Base-by-base conservation (phyloP, 1,284 basidiomycete genomes). In the Bjerkandera adusta region DNA sequence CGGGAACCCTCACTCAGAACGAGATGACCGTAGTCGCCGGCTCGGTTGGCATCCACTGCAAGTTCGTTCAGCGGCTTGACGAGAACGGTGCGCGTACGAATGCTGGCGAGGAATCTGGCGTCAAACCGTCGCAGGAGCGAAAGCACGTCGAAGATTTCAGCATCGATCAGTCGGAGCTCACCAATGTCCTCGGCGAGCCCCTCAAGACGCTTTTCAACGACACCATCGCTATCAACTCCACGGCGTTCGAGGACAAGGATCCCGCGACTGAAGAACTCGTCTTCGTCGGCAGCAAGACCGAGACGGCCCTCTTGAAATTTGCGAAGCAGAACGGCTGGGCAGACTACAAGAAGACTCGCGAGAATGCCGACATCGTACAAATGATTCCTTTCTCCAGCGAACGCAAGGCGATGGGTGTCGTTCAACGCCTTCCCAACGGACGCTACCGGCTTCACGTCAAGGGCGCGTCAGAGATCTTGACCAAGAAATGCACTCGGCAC, bases 241-340 rank as follows among this genome's bases (percentile, higher is more conserved):
- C 96, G 6, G 96, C 95, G 11, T 99, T 98, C 67, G 89, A 96
- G 68, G 92, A 94, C 57, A 69, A 63, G 33, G 81, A 92, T 63
- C 69, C 79, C 20, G 81, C 82, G 36, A 79, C 77, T 5, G 81
- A 79, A n/a, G 71, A 82, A 53, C 57, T 68, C 29, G 71, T 79
- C 18, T 97, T 98, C 61, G 78, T 97, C 42, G 96, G 97, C 5
- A 92, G 83, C 73, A 98, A 99, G 79, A 98, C 96, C 5, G 96
- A 99, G 73, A 93, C 89, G 0, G 96, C 96, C 1, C 76, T 99
- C 20, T 74, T 99, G 18, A 80, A 84, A 55, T 92, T 98, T 58
- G 90, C 91, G n/a, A 86, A 89, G 71, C 83, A 91, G 43, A 81
- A 91, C 38, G 72, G 77, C 5, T 99, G 96, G 95, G 69, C 72